Evolutionary conservation across 2,329 filamentous ascomycete genomes (phyloP).

Genomic region (Penicillium vulpinum): DNA sequence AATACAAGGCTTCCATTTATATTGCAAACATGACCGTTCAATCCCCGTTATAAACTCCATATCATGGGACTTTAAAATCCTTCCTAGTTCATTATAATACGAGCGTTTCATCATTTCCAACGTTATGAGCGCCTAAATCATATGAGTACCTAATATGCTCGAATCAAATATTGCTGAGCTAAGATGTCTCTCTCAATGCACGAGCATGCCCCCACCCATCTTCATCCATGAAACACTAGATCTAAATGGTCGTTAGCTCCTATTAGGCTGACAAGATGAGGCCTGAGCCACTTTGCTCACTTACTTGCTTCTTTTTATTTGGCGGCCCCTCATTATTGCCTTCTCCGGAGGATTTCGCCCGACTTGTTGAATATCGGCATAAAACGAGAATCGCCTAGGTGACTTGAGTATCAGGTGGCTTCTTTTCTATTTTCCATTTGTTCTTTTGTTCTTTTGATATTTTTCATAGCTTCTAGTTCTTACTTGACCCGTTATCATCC

Average conservation of each 20-base stretch:
- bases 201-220: slow-evolving; percentile 9
- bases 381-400: slow-evolving; percentile 11
- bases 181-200: not conserved
- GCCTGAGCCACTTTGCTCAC: slow-evolving; percentile 15
- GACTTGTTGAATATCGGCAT: slow-evolving; percentile 1
- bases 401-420: not conserved
- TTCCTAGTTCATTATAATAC: not conserved
- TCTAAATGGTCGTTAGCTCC: slow-evolving; percentile 12
- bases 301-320: slow-evolving; percentile 6
- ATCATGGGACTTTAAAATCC: not conserved
- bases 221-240: slow-evolving; percentile 14
- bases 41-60: slow-evolving; percentile 3
- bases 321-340: slow-evolving; percentile 6
- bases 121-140: not conserved
- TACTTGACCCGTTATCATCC: slow-evolving; percentile 18
- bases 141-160: not conserved
- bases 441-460: not conserved
- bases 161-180: not conserved
- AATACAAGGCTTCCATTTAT: slow-evolving; percentile 15
- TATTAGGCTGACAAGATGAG: slow-evolving; percentile 20
- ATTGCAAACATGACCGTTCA: slow-evolving; percentile 16
- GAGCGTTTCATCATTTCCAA: not conserved
- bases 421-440: not conserved
- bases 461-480: not conserved
- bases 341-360: slow-evolving; percentile 10